Evolutionary conservation across 192 early-diverging fungal genomes (phyloP), one percentile per base, ranked within the genome.

Genomic region (Coemansia sp.): DNA sequence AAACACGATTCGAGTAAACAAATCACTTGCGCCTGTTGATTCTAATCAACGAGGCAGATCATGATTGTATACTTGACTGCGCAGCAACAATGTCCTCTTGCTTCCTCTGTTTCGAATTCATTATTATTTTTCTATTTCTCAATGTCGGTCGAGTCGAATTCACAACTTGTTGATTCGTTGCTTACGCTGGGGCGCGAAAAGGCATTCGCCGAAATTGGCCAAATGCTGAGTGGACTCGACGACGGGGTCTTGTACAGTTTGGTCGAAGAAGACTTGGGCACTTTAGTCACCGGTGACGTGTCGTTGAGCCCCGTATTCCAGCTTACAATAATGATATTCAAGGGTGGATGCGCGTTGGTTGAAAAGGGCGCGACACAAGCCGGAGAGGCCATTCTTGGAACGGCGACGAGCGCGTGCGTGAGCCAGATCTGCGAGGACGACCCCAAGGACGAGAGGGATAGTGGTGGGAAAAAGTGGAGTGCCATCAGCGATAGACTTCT

Each of bases 81-180:
- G 51, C 51, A 54, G 24, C 27, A 54, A 54, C 34, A 59, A 21
- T 21, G 34, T 48, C 21, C 46, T 3, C 14, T 37, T 10, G 17
- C 29, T 54, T 13, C n/a, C 19, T 59, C 16, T 36, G 35, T 37
- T 36, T 24, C 16, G 16, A 14, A 35, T 57, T 34, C 8, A 36
- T 37, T 36, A 19, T 59, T 59, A 4, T n/a, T 36, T n/a, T 35
- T 31, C 14, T 57, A 9, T 35, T n/a, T 17, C 16, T 44, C 24
- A 36, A 59, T 59, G 56, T 14, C 34, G 7, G 37, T 9, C 16
- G 59, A 60, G 36, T 60, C 59, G 59, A 60, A 60, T 60, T 60
- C 59, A 16, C 59, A 60, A 16, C 7, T 90, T 85, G 68, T 91
- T 88, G 44, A 88, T 86, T 31, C 87, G 80, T 74, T 88, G 86